Evolutionary conservation across 2,329 filamentous ascomycete species (phyloP).

Genomic region (Colletotrichum truncatum): DNA sequence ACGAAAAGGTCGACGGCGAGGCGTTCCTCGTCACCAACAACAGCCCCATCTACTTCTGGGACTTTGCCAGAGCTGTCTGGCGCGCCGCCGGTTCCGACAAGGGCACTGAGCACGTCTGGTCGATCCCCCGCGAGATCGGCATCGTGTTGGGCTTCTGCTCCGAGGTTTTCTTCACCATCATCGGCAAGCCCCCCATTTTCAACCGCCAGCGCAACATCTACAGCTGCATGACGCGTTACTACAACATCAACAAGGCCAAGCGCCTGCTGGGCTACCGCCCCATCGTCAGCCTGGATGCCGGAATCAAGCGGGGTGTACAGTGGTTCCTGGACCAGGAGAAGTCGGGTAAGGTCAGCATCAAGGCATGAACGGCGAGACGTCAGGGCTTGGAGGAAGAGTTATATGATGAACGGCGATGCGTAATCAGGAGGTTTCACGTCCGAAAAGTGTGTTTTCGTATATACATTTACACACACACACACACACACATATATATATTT

Average conservation of each 20-base stretch:
- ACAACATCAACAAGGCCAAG: slow-evolving; percentile 80
- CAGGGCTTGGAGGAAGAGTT: background rate
- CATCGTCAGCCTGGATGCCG: slow-evolving; percentile 73
- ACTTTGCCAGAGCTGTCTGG: slow-evolving; percentile 85
- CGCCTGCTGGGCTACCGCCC: slow-evolving; percentile 74
- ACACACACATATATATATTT: slow-evolving; percentile 7
- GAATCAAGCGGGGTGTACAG: slow-evolving; percentile 61
- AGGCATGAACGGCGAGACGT: slow-evolving; percentile 9
- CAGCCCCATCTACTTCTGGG: slow-evolving; percentile 89
- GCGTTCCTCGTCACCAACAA: slow-evolving; percentile 93
- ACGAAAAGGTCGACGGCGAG: slow-evolving; percentile 83
- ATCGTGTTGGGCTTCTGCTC: slow-evolving; percentile 60
- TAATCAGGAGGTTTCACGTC: background rate
- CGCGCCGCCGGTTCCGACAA: slow-evolving; percentile 61
- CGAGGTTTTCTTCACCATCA: slow-evolving; percentile 59
- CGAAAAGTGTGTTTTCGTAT: slow-evolving; percentile 6
- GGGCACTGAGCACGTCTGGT: slow-evolving; percentile 65
- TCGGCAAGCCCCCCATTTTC: slow-evolving; percentile 65
- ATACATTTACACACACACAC: background rate
- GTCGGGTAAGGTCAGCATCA: slow-evolving; percentile 32
- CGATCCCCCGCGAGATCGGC: slow-evolving; percentile 60
- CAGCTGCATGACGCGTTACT: slow-evolving; percentile 80
- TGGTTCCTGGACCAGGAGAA: slow-evolving; percentile 65
- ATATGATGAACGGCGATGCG: background rate
- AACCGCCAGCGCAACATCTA: slow-evolving; percentile 70